phyloP scores from a whole-genome alignment of 805 yeast genomes.

The Metschnikowia lunata region DNA sequence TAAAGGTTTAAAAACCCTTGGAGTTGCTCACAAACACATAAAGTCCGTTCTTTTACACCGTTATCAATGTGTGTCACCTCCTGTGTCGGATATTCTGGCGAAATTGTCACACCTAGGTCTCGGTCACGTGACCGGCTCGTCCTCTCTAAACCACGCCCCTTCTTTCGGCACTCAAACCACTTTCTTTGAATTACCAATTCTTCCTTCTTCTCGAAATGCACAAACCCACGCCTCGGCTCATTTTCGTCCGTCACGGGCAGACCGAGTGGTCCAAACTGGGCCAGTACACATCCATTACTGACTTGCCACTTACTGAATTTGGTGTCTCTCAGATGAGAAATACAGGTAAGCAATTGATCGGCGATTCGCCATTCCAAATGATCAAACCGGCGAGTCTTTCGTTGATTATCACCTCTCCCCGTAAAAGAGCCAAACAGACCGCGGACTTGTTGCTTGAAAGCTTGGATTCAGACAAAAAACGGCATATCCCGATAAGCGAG shows the following conservation, averaged over 20 bases:
- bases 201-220: slow-evolving; percentile 3
- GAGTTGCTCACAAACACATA: no score
- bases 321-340: slow-evolving; percentile 74
- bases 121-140: no score
- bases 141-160: no score
- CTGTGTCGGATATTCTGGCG: no score
- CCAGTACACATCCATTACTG: slow-evolving; percentile 85
- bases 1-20: no score
- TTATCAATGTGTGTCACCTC: no score
- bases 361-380: slow-evolving; percentile 45
- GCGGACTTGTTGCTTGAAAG: slow-evolving; percentile 56
- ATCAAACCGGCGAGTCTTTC: slow-evolving; percentile 62
- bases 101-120: no score
- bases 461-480: slow-evolving; percentile 39
- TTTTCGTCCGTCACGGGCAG: slow-evolving; percentile 80
- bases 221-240: slow-evolving; percentile 54
- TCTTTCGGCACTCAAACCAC: not conserved
- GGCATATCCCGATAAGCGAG: slow-evolving; percentile 38
- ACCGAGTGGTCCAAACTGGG: slow-evolving; percentile 96
- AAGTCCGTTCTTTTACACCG: no score
- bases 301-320: slow-evolving; percentile 67
- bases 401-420: slow-evolving; percentile 73
- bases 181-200: not conserved
- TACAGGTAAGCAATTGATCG: slow-evolving; percentile 70
- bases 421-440: slow-evolving; percentile 75